Base-by-base conservation (phyloP, 768 basidiomycete species). In the Suillus subalutaceus region DNA sequence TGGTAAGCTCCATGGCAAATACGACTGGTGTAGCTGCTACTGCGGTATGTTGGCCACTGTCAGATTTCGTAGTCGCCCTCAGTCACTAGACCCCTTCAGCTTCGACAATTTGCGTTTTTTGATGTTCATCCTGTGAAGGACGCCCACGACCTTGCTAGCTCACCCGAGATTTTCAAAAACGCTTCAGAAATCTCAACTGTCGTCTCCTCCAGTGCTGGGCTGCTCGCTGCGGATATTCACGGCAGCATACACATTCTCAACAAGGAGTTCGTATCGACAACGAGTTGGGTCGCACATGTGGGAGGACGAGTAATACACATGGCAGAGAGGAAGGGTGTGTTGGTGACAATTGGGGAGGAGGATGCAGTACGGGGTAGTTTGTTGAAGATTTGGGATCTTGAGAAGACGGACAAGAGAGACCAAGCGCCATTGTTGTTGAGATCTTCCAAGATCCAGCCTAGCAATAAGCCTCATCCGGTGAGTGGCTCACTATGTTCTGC, bases 311-410 rank as follows among this genome's bases (percentile, higher is more conserved):
- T 95, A 20, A 94, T 92, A 10, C 94, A 96, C 73, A 90, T 97
- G 88, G 84, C 85, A 0, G 96, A 97, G 78, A 84, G 86, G 58
- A 88, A 87, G 69, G 92, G 91, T 0, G 81, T 96, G 48, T 81
- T 99, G 37, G 82, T 98, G n/a, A 94, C 94, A 4, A 83, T 99
- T 30, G 97, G 96, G 93, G 94, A 96, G 79, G 93, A 96, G 74
- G 87, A 89, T 63, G 71, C 82, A 5, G 80, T 88, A 15, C 82
- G 87, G 15, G 84, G 88, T 37, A 90, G 92, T 0, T 73, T 93
- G 20, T 79, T 95, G 57, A 96, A 96, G 75, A 87, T 97, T 58
- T 98, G 96, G 96, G 92, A 96, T 77, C 77, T 98, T 37, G 83
- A 86, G 52, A 88, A 85, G 66, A 82, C 78, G 38, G 90, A 93